A percentile compares a stretch with the other conserved stretches of the same genome.
Evolutionary conservation across 2,329 filamentous ascomycete species (phyloP).

Genomic region (Colletotrichum euphorbiae): DNA sequence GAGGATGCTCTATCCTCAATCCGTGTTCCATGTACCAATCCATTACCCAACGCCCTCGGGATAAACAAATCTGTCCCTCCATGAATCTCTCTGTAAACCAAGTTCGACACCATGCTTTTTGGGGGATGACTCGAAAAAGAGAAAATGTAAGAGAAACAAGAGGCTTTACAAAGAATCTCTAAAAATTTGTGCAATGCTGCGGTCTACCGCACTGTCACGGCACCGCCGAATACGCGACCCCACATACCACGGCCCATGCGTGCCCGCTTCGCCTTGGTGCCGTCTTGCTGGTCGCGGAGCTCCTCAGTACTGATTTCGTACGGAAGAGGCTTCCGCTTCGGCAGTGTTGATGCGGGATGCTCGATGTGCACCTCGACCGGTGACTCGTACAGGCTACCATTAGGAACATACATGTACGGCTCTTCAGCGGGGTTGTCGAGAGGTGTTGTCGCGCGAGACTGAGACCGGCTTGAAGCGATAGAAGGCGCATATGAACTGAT

Average conservation of each 20-base stretch:
- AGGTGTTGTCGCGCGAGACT: constrained; percentile 62
- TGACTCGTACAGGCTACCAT: constrained; percentile 61
- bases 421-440: constrained; percentile 58
- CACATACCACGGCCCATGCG: constrained; percentile 62
- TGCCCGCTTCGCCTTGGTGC: constrained; percentile 60
- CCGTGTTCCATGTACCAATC: constrained; percentile 36
- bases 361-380: constrained; percentile 60
- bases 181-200: constrained; percentile 5
- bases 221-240: constrained; percentile 63
- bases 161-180: constrained; percentile 17
- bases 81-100: constrained; percentile 32
- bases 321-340: constrained; percentile 52
- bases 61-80: constrained; percentile 28
- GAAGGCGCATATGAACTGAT: constrained; percentile 63
- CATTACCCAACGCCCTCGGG: constrained; percentile 39
- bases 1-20: constrained; percentile 36
- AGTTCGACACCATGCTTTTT: constrained; percentile 41
- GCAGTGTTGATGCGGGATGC: constrained; percentile 52
- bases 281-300: constrained; percentile 62
- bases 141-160: constrained; percentile 36
- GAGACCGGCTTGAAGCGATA: constrained; percentile 57
- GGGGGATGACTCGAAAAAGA: constrained; percentile 23
- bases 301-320: constrained; percentile 68
- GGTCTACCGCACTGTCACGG: constrained; percentile 53
- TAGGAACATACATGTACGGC: constrained; percentile 54